These are phyloP conservation scores for Pseudomonodictys pantanalensis DNA, from an alignment of 495 filamentous ascomycete species.

Conservation along the genomic window DNA sequence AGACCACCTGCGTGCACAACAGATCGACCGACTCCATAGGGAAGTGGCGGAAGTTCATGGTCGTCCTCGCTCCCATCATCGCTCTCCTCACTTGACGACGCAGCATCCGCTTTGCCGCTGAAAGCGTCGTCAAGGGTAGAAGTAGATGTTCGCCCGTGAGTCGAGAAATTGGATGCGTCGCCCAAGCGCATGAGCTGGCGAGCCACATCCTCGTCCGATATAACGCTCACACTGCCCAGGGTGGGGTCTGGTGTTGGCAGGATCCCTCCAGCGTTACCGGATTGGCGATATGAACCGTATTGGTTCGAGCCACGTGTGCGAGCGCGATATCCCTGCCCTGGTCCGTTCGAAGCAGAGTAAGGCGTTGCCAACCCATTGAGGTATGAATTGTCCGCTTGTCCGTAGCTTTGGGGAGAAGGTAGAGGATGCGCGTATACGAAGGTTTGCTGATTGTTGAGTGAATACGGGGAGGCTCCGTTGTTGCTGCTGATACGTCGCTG, in stretches of 20 bases:
- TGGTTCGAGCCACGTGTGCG: constrained; percentile 57
- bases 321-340: constrained; percentile 61
- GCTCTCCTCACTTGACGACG: constrained; percentile 80
- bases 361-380: constrained; percentile 47
- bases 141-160: constrained; percentile 80
- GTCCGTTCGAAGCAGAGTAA: constrained; percentile 54
- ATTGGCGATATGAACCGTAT: constrained; percentile 45
- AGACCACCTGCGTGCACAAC: constrained; percentile 52
- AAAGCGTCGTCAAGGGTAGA: constrained; percentile 90
- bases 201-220: constrained; percentile 97
- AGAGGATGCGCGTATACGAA: constrained; percentile 69
- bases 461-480: constrained; percentile 65
- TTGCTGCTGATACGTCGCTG: constrained; percentile 68
- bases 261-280: constrained; percentile 49
- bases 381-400: constrained; percentile 51
- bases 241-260: constrained; percentile 93
- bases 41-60: constrained; percentile 59
- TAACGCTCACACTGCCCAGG: constrained; percentile 74
- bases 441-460: constrained; percentile 66
- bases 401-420: constrained; percentile 76
- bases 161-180: constrained; percentile 82
- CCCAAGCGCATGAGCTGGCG: constrained; percentile 92
- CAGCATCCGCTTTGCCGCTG: constrained; percentile 79
- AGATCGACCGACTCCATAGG: constrained; percentile 37
- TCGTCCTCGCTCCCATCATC: constrained; percentile 63